Percentiles rank a stretch among this genome's conserved stretches.
Conservation (phyloP, 2,329 filamentous ascomycete genomes). For the Epichloe sp. region DNA sequence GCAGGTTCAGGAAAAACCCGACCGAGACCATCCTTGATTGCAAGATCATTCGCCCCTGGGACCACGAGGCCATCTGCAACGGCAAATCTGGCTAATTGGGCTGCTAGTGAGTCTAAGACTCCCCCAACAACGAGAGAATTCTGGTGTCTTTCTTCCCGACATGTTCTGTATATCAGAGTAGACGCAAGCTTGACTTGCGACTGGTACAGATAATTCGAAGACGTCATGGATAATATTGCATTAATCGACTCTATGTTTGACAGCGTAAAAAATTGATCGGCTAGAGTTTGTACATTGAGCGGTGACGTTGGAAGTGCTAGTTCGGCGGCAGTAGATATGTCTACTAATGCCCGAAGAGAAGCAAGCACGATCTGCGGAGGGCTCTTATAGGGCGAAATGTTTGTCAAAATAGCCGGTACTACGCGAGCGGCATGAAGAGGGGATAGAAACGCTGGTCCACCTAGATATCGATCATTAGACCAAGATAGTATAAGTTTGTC, state of each 20-base stretch:
- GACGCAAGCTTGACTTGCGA: conserved; percentile 50
- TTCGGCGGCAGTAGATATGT: conserved; percentile 52
- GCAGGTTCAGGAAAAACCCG: conserved; percentile 50
- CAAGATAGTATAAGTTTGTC: neutral
- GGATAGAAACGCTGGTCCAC: conserved; percentile 64
- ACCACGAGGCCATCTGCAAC: conserved; percentile 56
- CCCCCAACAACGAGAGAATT: conserved; percentile 56
- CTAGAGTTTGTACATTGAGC: conserved; percentile 36
- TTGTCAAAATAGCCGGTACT: conserved; percentile 56
- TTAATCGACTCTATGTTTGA: conserved; percentile 49
- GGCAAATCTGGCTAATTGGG: conserved; percentile 58
- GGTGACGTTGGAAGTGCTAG: conserved; percentile 38
- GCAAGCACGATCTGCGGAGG: conserved; percentile 56
- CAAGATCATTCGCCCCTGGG: conserved; percentile 44
- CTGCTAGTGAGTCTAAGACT: conserved; percentile 65
- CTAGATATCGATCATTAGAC: conserved; percentile 37
- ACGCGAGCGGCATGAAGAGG: conserved; percentile 57
- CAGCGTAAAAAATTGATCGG: conserved; percentile 55
- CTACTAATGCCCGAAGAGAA: conserved; percentile 60
- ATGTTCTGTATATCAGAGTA: conserved; percentile 43
- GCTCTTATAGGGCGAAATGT: conserved; percentile 52
- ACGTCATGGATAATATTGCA: conserved; percentile 49
- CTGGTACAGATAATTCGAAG: conserved; percentile 38
- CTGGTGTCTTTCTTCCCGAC: conserved; percentile 57
- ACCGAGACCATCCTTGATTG: conserved; percentile 39